phyloP scores from a whole-genome alignment of 1,284 basidiomycete genomes.

The Ganoderma lingzhi region DNA sequence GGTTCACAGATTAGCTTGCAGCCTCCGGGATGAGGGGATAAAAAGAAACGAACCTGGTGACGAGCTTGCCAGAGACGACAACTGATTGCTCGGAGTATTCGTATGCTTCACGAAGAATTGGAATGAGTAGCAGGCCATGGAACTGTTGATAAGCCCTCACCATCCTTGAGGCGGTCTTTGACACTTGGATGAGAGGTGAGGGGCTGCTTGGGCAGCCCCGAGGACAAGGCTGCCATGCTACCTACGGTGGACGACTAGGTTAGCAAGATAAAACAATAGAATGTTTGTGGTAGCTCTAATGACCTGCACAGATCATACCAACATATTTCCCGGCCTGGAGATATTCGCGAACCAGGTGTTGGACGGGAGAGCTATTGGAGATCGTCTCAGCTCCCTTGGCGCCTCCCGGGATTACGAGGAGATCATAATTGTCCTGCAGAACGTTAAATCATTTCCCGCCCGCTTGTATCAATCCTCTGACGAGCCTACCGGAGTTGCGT shows the following conservation, averaged over 20 bases:
- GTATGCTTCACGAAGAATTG: conserved; percentile 58
- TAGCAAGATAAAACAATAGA: not conserved
- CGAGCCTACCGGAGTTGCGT: conserved; percentile 34
- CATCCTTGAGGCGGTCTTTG: conserved; percentile 63
- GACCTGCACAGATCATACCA: conserved; percentile 87
- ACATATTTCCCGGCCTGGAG: conserved; percentile 69
- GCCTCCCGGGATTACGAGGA: conserved; percentile 83
- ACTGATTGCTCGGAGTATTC: conserved; percentile 83
- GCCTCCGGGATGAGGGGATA: not conserved
- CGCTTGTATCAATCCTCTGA: not conserved
- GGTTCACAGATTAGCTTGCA: not conserved
- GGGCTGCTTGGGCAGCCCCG: conserved; percentile 67
- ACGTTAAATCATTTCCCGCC: too few species aligned
- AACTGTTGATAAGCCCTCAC: conserved; percentile 46
- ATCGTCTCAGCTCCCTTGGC: conserved; percentile 83
- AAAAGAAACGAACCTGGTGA: conserved; percentile 67
- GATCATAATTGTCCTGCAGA: conserved; percentile 66
- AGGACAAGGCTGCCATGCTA: conserved; percentile 71
- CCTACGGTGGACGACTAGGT: conserved; percentile 49
- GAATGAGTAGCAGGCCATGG: not conserved
- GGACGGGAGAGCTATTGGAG: conserved; percentile 64
- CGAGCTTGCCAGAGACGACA: conserved; percentile 76
- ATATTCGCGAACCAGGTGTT: conserved; percentile 70
- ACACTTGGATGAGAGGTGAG: conserved; percentile 87
- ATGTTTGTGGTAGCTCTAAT: conserved; percentile 16